Conservation (phyloP, 2,329 filamentous ascomycete genomes). For the Truncatella angustata region DNA sequence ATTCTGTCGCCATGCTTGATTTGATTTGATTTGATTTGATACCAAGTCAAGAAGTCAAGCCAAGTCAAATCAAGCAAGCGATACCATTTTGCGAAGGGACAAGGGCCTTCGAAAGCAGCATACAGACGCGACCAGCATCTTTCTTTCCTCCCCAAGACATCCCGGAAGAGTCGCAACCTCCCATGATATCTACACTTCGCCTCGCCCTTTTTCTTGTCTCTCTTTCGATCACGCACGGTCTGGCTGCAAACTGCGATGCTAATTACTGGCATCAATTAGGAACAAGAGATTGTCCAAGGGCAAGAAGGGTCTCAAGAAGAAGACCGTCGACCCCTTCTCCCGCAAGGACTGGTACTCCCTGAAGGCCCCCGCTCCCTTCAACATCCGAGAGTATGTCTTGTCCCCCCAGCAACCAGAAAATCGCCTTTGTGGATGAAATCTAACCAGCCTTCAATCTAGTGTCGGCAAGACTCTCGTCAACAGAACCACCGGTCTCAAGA, state of each 20-base stretch:
- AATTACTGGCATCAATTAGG: constrained; percentile 48
- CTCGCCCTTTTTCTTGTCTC: too few species aligned
- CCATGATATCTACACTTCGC: neutral
- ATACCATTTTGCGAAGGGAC: neutral
- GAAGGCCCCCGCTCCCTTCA: constrained; percentile 97
- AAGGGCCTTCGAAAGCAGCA: neutral
- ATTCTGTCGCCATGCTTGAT: too few species aligned
- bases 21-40: too few species aligned
- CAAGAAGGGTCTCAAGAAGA: constrained; percentile 99
- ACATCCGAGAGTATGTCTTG: constrained; percentile 84
- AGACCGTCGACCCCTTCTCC: constrained; percentile 93
- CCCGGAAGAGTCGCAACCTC: neutral
- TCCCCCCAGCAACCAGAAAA: neutral
- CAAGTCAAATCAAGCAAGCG: too few species aligned
- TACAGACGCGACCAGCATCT: neutral
- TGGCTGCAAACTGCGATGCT: constrained; percentile 23
- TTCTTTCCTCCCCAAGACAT: too few species aligned
- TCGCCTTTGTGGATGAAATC: constrained; percentile 3
- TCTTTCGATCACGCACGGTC: too few species aligned
- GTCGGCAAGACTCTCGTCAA: constrained; percentile 99
- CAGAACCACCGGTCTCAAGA: constrained; percentile 99
- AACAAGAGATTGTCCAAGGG: constrained; percentile 99
- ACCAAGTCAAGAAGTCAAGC: too few species aligned
- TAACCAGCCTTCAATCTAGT: constrained; percentile 51
- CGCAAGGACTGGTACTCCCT: constrained; percentile 99